phyloP scores from a whole-genome alignment of 768 basidiomycete species.

The Tylopilus felleus region DNA sequence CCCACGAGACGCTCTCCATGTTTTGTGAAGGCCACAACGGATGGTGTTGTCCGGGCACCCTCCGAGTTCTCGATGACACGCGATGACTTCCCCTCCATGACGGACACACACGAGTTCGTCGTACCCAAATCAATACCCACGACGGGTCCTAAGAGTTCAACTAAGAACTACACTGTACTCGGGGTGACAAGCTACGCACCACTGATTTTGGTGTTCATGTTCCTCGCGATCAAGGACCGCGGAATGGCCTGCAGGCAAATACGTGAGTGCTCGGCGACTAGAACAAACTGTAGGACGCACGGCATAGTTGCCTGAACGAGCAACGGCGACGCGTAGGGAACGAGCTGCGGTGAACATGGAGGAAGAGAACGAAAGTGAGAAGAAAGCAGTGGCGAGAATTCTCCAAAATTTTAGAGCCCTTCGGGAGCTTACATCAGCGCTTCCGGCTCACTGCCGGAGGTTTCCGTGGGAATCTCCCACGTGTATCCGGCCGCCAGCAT shows the following conservation, averaged over 20 bases:
- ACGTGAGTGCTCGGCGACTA: background rate
- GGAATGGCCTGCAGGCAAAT: slow-evolving; percentile 50
- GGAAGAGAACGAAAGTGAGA: slow-evolving; percentile 39
- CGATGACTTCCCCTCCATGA: slow-evolving; percentile 95
- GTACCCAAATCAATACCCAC: slow-evolving; percentile 97
- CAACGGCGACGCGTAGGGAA: slow-evolving; percentile 55
- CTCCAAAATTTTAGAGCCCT: slow-evolving; percentile 43
- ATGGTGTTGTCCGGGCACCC: slow-evolving; percentile 96
- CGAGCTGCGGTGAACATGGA: slow-evolving; percentile 73
- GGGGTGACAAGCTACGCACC: slow-evolving; percentile 43
- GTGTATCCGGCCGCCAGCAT: background rate
- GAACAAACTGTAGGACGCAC: slow-evolving; percentile 34
- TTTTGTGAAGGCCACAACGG: slow-evolving; percentile 98
- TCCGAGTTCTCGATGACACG: slow-evolving; percentile 97
- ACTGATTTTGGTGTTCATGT: slow-evolving; percentile 93
- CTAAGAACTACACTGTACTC: background rate
- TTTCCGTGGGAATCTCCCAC: slow-evolving; percentile 14
- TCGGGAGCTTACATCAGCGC: slow-evolving; percentile 30
- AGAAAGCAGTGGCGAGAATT: slow-evolving; percentile 51
- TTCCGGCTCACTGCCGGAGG: slow-evolving; percentile 9
- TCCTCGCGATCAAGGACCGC: slow-evolving; percentile 76
- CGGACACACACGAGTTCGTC: slow-evolving; percentile 86
- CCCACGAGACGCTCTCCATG: slow-evolving; percentile 96
- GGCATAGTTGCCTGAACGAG: slow-evolving; percentile 63
- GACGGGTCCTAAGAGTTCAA: slow-evolving; percentile 60